Evolutionary conservation across 2,329 filamentous ascomycete species (phyloP).

Genomic region (Alternaria solani): DNA sequence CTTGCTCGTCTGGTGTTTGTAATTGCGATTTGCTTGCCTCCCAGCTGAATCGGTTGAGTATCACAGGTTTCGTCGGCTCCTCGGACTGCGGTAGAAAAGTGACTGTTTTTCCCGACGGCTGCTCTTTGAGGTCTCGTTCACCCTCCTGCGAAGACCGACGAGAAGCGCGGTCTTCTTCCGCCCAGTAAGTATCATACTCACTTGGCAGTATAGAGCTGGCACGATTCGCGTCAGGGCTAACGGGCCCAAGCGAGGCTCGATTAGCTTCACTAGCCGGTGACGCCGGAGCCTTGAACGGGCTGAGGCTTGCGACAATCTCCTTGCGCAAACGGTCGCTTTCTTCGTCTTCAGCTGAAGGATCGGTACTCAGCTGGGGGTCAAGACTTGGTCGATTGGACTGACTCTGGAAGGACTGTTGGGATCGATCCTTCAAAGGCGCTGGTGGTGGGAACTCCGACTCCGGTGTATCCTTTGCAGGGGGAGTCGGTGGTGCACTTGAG

Average conservation of each 20-base stretch:
- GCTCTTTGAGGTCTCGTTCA: conserved; percentile 28
- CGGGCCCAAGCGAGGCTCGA: conserved; percentile 37
- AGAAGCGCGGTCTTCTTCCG: conserved; percentile 55
- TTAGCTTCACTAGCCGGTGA: conserved; percentile 28
- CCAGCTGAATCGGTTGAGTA: conserved; percentile 46
- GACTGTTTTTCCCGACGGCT: conserved; percentile 12
- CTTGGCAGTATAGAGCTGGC: conserved; percentile 71
- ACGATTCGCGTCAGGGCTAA: conserved; percentile 45
- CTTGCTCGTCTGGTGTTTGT: conserved; percentile 20
- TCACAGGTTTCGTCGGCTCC: conserved; percentile 26
- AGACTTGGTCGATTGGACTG: conserved; percentile 35
- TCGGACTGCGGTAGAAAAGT: conserved; percentile 20
- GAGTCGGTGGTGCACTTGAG: conserved; percentile 55
- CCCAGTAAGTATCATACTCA: conserved; percentile 75
- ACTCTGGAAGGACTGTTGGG: conserved; percentile 26
- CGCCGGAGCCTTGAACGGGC: conserved; percentile 47
- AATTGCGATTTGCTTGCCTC: conserved; percentile 31
- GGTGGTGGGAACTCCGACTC: conserved; percentile 41
- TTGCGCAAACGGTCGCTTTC: conserved; percentile 76
- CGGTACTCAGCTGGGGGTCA: conserved; percentile 56
- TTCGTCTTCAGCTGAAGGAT: conserved; percentile 64
- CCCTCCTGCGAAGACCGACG: conserved; percentile 44
- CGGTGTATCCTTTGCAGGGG: conserved; percentile 56
- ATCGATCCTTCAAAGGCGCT: conserved; percentile 50
- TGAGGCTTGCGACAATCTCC: conserved; percentile 75